Conservation (phyloP, 2,329 filamentous ascomycete genomes). For the Fusarium sp. region DNA sequence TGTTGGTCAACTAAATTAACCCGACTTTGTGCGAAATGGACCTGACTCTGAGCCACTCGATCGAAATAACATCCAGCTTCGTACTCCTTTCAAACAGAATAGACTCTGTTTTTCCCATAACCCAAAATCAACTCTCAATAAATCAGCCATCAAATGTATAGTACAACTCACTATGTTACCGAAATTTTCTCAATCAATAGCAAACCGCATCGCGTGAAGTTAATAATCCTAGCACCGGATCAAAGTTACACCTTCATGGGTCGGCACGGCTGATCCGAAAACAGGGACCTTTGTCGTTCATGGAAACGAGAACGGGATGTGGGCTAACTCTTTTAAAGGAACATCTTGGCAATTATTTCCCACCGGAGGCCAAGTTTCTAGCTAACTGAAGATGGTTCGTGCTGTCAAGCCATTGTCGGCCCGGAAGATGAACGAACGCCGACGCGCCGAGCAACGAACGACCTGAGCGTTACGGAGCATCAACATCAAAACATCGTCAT, state of each 20-base stretch:
- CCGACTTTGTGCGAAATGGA: too few species aligned
- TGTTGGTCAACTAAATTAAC: too few species aligned
- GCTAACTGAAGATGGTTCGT: accelerated
- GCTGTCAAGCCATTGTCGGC: not conserved
- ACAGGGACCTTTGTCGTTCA: not conserved
- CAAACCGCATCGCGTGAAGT: too few species aligned
- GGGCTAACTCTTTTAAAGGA: accelerated
- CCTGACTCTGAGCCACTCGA: accelerated
- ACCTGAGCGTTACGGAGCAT: not conserved
- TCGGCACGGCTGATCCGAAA: not conserved
- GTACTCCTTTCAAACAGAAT: accelerated
- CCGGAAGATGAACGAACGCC: not conserved
- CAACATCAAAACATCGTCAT: accelerated
- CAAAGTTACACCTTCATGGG: accelerated
- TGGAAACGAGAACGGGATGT: not conserved
- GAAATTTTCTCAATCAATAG: too few species aligned
- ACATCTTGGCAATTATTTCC: not conserved
- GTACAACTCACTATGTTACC: accelerated
- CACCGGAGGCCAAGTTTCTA: not conserved
- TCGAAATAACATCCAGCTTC: accelerated
- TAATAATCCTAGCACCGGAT: not conserved
- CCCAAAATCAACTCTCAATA: too few species aligned
- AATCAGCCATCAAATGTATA: too few species aligned
- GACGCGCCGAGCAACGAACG: too few species aligned
- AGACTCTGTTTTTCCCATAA: too few species aligned